Percentiles rank a stretch among this genome's conserved stretches.
phyloP scores from a whole-genome alignment of 1,284 basidiomycete genomes.

The Ganoderma sinense region DNA sequence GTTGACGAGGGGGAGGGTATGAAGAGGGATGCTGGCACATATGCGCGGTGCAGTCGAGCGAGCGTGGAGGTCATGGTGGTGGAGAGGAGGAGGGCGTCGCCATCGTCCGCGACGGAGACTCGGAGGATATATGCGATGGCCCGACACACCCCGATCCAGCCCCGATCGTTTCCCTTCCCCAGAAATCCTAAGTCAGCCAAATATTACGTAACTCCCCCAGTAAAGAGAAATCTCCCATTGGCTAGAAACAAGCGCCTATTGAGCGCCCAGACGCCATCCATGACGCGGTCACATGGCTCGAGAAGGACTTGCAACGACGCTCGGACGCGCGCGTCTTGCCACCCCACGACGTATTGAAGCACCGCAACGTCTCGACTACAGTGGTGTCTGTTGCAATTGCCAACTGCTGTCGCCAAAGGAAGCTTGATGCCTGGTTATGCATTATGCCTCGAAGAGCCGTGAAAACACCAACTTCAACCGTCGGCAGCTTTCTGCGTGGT shows the following conservation, averaged over 20 bases:
- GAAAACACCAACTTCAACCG: no score
- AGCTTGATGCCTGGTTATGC: no score
- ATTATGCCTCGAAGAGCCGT: no score
- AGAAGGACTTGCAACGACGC: no score
- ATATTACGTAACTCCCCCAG: background rate
- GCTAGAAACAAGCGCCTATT: background rate
- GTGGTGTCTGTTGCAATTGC: no score
- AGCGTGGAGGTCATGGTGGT: conserved; percentile 31
- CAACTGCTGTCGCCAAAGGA: no score
- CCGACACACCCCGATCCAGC: background rate
- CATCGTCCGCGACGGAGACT: conserved; percentile 4
- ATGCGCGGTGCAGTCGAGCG: conserved; percentile 29
- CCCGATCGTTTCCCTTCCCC: background rate
- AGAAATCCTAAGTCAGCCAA: background rate
- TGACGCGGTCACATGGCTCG: no score
- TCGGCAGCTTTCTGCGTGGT: no score
- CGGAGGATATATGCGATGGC: background rate
- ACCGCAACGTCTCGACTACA: no score
- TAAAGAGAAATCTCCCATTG: background rate
- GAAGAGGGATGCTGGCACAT: conserved; percentile 23
- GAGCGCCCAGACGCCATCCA: background rate
- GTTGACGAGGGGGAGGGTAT: conserved; percentile 18
- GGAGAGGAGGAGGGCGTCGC: conserved; percentile 6
- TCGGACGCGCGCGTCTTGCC: no score
- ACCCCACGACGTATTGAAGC: no score